Percentiles rank a stretch among this genome's conserved stretches.
Evolutionary conservation across 306 rosid species (phyloP).

Genomic region (Cicer cuneatum): DNA sequence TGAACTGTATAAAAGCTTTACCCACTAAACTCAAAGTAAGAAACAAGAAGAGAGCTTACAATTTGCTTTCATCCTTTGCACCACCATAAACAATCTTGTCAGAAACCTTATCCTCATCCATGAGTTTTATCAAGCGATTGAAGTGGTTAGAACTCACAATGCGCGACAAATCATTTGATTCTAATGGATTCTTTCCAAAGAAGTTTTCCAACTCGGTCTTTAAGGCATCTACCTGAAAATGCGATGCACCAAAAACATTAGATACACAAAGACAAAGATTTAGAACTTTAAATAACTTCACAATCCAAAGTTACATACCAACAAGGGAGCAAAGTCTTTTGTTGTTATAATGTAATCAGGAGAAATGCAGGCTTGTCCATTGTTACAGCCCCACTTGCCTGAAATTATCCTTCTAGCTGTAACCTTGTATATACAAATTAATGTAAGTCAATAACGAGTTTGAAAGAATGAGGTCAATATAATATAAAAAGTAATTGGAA

Average conservation of each 20-base stretch:
- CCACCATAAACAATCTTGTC: conserved; percentile 89
- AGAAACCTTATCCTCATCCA: conserved; percentile 87
- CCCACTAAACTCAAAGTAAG: conserved; percentile 7
- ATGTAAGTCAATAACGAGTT: conserved; percentile 36
- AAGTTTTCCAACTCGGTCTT: conserved; percentile 72
- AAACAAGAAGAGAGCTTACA: conserved; percentile 59
- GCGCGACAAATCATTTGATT: conserved; percentile 87
- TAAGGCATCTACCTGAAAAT: conserved; percentile 71
- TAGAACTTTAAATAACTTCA: conserved; percentile 28
- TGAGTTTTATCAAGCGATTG: conserved; percentile 74
- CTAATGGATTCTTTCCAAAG: conserved; percentile 76
- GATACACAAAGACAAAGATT: conserved; percentile 14
- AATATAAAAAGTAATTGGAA: conserved; percentile 4
- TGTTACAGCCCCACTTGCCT: conserved; percentile 93
- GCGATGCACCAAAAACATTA: conserved; percentile 37
- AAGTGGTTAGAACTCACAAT: conserved; percentile 80
- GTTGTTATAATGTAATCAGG: conserved; percentile 82
- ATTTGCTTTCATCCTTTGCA: conserved; percentile 68
- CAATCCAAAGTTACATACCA: conserved; percentile 61
- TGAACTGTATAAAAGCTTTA: conserved; percentile 21
- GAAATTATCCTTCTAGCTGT: conserved; percentile 75
- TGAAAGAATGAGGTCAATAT: conserved; percentile 2
- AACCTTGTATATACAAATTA: conserved; percentile 55
- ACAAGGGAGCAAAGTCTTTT: conserved; percentile 78
- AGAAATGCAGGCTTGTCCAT: conserved; percentile 90